Evolutionary conservation across 2,329 filamentous ascomycete genomes (phyloP).

Genomic region (Nothopassalora personata): DNA sequence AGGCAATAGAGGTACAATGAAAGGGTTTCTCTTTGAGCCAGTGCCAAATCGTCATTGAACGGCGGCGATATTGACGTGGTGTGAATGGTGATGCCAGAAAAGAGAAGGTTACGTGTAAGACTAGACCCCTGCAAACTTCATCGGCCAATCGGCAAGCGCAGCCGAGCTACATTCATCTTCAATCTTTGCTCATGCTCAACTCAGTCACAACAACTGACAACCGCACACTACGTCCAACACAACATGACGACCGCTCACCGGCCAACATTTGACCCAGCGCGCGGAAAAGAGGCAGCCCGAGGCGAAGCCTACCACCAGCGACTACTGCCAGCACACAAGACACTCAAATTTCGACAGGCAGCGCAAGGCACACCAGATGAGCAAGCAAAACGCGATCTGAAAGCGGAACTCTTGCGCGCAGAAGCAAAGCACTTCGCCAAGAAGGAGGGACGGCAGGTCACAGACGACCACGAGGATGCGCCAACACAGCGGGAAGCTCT

Average conservation of each 20-base stretch:
- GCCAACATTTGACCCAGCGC: constrained; percentile 93
- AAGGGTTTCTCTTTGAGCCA: no score
- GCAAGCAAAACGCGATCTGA: constrained; percentile 66
- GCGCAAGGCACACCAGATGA: constrained; percentile 85
- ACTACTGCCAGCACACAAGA: constrained; percentile 86
- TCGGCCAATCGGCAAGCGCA: background rate
- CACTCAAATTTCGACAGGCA: constrained; percentile 82
- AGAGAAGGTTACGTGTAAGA: background rate
- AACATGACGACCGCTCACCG: constrained; percentile 59
- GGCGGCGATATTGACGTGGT: no score
- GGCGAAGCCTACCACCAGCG: constrained; percentile 95
- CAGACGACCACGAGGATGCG: constrained; percentile 34
- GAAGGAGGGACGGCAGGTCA: constrained; percentile 58
- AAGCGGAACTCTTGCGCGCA: constrained; percentile 81
- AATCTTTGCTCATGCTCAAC: background rate
- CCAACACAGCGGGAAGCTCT: constrained; percentile 26
- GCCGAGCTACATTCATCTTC: background rate
- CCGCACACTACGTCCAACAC: constrained; percentile 1
- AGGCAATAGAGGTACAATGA: no score
- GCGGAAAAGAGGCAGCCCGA: constrained; percentile 89
- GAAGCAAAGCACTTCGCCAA: constrained; percentile 86
- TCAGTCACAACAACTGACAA: background rate
- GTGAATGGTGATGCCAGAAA: no score
- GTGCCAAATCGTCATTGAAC: no score
- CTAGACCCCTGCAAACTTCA: background rate